These are phyloP conservation scores for Clarireedia paspali DNA, from an alignment of 2,329 filamentous ascomycete genomes.

Conservation along the genomic window DNA sequence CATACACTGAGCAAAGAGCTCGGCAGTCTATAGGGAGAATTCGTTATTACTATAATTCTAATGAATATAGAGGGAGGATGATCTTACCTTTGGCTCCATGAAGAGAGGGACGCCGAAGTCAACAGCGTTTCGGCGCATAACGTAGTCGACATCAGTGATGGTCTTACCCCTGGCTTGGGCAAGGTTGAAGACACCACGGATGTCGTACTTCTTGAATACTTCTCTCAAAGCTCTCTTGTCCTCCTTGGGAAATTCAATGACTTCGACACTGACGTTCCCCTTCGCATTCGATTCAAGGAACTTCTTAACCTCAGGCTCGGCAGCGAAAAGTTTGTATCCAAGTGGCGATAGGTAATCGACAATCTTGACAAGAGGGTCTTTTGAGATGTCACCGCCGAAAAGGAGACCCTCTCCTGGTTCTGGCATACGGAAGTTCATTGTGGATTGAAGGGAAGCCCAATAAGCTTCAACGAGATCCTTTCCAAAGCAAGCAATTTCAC, in stretches of 20 bases:
- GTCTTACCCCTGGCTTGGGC: slow-evolving; percentile 78
- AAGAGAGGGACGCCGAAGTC: slow-evolving; percentile 97
- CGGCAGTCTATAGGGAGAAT: slow-evolving; percentile 61
- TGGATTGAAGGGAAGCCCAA: slow-evolving; percentile 92
- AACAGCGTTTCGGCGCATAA: slow-evolving; percentile 96
- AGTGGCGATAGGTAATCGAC: slow-evolving; percentile 83
- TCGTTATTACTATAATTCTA: slow-evolving; percentile 8
- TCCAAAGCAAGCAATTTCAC: slow-evolving; percentile 98
- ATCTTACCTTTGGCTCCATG: slow-evolving; percentile 86
- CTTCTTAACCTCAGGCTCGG: slow-evolving; percentile 70
- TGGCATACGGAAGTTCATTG: slow-evolving; percentile 98
- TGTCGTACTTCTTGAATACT: slow-evolving; percentile 95
- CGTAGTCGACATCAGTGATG: slow-evolving; percentile 86
- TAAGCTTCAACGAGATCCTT: slow-evolving; percentile 94
- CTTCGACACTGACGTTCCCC: slow-evolving; percentile 64
- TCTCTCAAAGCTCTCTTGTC: slow-evolving; percentile 93
- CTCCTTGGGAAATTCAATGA: slow-evolving; percentile 93
- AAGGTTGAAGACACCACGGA: slow-evolving; percentile 92
- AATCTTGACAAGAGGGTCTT: slow-evolving; percentile 65
- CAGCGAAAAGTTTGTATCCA: slow-evolving; percentile 90
- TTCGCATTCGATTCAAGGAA: slow-evolving; percentile 69
- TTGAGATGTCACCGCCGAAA: slow-evolving; percentile 75
- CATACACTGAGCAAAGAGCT: slow-evolving; percentile 96
- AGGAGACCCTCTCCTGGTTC: slow-evolving; percentile 92
- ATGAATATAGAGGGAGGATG: not conserved